Evolutionary conservation across 441 rosid species (phyloP).

Genomic region (Biscutella laevigata): DNA sequence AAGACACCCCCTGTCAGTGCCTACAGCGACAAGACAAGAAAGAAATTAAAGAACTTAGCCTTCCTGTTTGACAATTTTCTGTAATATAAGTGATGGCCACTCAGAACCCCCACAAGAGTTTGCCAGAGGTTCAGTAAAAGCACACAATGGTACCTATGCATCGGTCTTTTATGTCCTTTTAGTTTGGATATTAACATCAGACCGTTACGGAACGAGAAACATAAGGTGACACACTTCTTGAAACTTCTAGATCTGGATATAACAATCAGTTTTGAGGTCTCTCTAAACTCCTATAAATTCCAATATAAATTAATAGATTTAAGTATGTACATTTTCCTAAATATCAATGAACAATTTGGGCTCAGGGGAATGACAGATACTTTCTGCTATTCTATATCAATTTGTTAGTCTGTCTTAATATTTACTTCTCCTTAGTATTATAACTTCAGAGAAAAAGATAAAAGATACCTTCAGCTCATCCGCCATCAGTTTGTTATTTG

Average conservation of each 20-base stretch:
- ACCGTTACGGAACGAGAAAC: neutral
- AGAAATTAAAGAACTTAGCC: slow-evolving; percentile 5
- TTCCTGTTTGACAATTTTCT: neutral
- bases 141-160: neutral
- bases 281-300: neutral
- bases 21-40: slow-evolving; percentile 34
- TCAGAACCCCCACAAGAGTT: slow-evolving; percentile 4
- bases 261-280: neutral
- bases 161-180: neutral
- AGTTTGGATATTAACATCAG: neutral
- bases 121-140: neutral
- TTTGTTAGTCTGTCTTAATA: neutral
- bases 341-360: neutral
- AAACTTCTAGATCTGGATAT: neutral
- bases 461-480: slow-evolving; percentile 77
- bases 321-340: neutral
- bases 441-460: neutral
- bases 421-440: neutral
- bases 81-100: neutral
- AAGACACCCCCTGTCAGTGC: slow-evolving; percentile 78
- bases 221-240: neutral
- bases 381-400: slow-evolving; percentile 4
- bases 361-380: neutral
- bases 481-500: slow-evolving; percentile 94
- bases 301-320: neutral